phyloP scores from a whole-genome alignment of 75 land plant genomes.

The Picea sitchensis region DNA sequence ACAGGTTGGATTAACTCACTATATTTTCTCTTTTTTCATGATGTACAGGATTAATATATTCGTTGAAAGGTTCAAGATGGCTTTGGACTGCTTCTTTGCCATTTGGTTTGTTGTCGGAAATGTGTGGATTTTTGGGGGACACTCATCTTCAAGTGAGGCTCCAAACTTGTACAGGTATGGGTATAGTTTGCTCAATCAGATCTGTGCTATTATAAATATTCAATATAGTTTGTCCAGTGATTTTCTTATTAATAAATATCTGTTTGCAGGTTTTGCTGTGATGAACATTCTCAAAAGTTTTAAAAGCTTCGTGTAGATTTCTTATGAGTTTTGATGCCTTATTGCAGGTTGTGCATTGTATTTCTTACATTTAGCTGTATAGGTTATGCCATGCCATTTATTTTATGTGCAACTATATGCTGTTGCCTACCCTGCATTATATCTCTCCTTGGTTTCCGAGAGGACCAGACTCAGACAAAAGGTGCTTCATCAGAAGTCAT shows the following conservation, averaged over 20 bases:
- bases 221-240: not conserved
- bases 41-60: conserved; percentile 41
- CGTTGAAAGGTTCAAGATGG: conserved; percentile 77
- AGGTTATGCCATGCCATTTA: conserved; percentile 97
- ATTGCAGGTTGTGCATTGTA: conserved; percentile 81
- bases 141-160: conserved; percentile 75
- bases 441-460: conserved; percentile 72
- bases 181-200: not conserved
- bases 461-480: conserved; percentile 60
- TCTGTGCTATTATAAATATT: not conserved
- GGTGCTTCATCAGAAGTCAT: conserved; percentile 80
- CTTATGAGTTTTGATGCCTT: not conserved
- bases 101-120: conserved; percentile 98
- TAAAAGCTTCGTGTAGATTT: too few relatives aligned
- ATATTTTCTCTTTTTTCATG: not conserved
- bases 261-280: not conserved
- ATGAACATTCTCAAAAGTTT: too few relatives aligned
- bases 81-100: conserved; percentile 91
- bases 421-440: conserved; percentile 98
- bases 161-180: conserved; percentile 95
- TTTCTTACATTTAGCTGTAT: conserved; percentile 94
- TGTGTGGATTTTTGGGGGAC: conserved; percentile 97
- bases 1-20: not conserved
- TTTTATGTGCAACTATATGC: conserved; percentile 85
- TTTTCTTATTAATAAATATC: not conserved